Conservation (phyloP, 2,329 filamentous ascomycete genomes). For the Nannizzia gypsea region DNA sequence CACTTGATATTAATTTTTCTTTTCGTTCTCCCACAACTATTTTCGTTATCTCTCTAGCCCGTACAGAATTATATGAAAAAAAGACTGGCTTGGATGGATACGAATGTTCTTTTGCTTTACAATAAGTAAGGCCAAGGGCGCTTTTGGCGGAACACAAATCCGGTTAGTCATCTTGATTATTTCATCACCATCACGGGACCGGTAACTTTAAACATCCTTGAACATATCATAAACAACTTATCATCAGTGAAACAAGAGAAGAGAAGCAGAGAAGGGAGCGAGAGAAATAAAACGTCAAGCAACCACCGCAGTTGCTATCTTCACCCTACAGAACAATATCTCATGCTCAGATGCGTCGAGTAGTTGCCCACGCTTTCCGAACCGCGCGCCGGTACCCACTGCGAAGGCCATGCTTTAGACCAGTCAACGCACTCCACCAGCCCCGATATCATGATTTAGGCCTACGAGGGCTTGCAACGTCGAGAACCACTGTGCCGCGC, state of each 20-base stretch:
- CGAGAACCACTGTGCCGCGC: conserved; percentile 11
- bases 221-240: background rate
- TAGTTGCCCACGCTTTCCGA: conserved; percentile 35
- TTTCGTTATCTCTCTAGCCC: no score
- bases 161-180: background rate
- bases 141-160: background rate
- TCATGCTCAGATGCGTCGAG: conserved; percentile 36
- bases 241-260: background rate
- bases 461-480: conserved; percentile 21
- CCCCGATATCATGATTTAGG: conserved; percentile 29
- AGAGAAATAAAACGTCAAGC: background rate
- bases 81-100: no score
- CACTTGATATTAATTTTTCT: background rate
- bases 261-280: background rate
- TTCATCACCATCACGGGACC: background rate
- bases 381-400: conserved; percentile 35
- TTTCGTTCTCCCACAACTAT: background rate
- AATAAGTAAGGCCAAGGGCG: no score
- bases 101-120: no score
- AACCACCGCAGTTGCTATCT: background rate
- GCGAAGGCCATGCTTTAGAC: conserved; percentile 25
- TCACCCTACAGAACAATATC: background rate
- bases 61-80: no score
- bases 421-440: conserved; percentile 16
- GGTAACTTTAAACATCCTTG: background rate